A percentile compares a stretch with the other conserved stretches of the same genome.
phyloP scores from a whole-genome alignment of 1,139 yeast genomes.

The Saccharomyces hybrid region DNA sequence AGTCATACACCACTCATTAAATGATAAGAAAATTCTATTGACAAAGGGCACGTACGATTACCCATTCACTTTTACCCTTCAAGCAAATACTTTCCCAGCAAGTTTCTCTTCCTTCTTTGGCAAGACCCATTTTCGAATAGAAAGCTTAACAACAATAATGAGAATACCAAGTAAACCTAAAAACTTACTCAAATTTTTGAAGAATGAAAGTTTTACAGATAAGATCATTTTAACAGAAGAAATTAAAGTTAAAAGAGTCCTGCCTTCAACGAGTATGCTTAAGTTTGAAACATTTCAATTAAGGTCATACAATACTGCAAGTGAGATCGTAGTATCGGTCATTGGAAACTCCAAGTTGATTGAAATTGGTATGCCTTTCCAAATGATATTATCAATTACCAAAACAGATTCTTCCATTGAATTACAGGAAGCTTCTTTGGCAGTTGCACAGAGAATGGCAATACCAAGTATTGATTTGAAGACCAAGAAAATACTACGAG shows the following conservation, averaged over 20 bases:
- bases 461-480: neutral
- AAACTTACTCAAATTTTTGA: neutral
- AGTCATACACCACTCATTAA: neutral
- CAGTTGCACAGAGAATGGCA: slow-evolving; percentile 3
- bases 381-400: neutral
- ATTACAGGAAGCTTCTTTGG: slow-evolving; percentile 1
- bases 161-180: slow-evolving; percentile 1
- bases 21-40: slow-evolving; percentile 3
- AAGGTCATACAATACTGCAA: neutral
- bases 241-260: slow-evolving; percentile 15
- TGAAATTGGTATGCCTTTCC: slow-evolving; percentile 2
- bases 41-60: slow-evolving; percentile 16
- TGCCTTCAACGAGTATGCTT: slow-evolving; percentile 9
- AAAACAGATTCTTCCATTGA: neutral
- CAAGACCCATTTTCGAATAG: slow-evolving; percentile 19
- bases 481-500: neutral
- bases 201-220: slow-evolving; percentile 10
- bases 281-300: slow-evolving; percentile 8
- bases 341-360: slow-evolving; percentile 2
- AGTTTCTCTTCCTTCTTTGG: slow-evolving; percentile 15
- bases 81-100: slow-evolving; percentile 17
- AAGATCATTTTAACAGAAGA: slow-evolving; percentile 17
- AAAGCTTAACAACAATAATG: slow-evolving; percentile 13
- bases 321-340: neutral
- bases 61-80: slow-evolving; percentile 17